A percentile compares a stretch with the other conserved stretches of the same genome.
phyloP scores from a whole-genome alignment of 2,329 filamentous ascomycete species.

The Beauveria pseudobassiana region DNA sequence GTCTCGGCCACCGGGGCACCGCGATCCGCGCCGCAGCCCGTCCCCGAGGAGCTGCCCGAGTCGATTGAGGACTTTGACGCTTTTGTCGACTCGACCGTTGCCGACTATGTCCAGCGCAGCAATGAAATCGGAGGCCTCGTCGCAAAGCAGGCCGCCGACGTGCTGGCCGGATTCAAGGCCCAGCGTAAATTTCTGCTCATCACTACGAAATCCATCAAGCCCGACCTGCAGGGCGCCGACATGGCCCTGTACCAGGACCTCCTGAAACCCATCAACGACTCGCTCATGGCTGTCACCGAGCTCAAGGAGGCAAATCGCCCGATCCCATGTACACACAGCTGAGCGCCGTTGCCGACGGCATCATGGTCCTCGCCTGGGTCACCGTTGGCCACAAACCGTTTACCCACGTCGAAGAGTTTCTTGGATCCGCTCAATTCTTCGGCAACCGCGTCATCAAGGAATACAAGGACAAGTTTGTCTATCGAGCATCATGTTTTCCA shows the following conservation, averaged over 20 bases:
- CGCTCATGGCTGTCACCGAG: conserved; percentile 69
- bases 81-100: conserved; percentile 66
- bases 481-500: no score
- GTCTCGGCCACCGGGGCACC: conserved; percentile 5
- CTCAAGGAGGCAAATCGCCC: conserved; percentile 74
- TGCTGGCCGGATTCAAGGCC: conserved; percentile 63
- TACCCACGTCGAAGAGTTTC: conserved; percentile 76
- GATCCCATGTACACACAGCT: conserved; percentile 73
- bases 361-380: conserved; percentile 86
- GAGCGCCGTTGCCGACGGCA: conserved; percentile 81
- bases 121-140: conserved; percentile 69
- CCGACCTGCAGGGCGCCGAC: conserved; percentile 55
- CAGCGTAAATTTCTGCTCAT: conserved; percentile 85
- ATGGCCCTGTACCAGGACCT: conserved; percentile 65
- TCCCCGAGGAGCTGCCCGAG: conserved; percentile 57
- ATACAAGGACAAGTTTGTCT: conserved; percentile 61
- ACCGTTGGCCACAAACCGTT: conserved; percentile 74
- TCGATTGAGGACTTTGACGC: conserved; percentile 83
- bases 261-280: conserved; percentile 78
- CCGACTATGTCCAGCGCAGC: conserved; percentile 71
- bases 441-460: conserved; percentile 91
- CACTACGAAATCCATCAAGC: conserved; percentile 87
- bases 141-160: conserved; percentile 62
- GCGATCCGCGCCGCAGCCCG: conserved; percentile 26
- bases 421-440: conserved; percentile 83